Evolutionary conservation across 2,329 filamentous ascomycete species (phyloP).

Genomic region (Coniochaeta prunicola): DNA sequence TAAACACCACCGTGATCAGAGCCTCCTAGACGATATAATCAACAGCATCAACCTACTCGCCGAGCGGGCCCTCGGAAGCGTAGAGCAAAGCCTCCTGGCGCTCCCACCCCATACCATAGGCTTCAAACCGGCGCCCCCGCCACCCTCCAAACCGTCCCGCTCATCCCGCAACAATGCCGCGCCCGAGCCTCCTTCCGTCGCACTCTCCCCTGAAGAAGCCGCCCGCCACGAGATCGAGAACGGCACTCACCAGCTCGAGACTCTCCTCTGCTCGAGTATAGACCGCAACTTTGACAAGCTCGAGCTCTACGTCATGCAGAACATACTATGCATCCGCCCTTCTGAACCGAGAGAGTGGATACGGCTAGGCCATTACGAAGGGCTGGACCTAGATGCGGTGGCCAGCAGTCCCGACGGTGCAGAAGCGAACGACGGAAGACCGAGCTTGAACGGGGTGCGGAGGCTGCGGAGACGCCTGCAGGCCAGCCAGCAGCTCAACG

Average conservation of each 20-base stretch:
- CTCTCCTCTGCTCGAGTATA: constrained; percentile 70
- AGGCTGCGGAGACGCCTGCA: constrained; percentile 66
- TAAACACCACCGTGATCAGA: constrained; percentile 47
- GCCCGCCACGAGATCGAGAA: constrained; percentile 72
- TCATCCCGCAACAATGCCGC: constrained; percentile 5
- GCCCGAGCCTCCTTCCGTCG: constrained; percentile 5
- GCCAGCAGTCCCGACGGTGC: constrained; percentile 4
- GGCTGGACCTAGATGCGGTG: constrained; percentile 30
- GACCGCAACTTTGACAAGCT: constrained; percentile 82
- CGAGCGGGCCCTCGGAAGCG: constrained; percentile 79
- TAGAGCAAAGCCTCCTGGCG: constrained; percentile 73
- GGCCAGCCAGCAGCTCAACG: constrained; percentile 71
- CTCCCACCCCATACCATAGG: constrained; percentile 71
- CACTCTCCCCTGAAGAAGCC: constrained; percentile 33
- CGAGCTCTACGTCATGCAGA: constrained; percentile 84
- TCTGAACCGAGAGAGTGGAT: constrained; percentile 68
- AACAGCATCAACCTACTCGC: constrained; percentile 92
- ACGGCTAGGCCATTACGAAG: constrained; percentile 78
- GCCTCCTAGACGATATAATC: constrained; percentile 94
- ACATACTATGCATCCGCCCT: constrained; percentile 64
- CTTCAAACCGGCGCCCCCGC: constrained; percentile 49
- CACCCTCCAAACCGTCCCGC: constrained; percentile 24
- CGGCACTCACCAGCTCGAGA: constrained; percentile 79
- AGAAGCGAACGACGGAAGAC: constrained; percentile 24
- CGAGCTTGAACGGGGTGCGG: constrained; percentile 61